Percentiles rank a stretch among this genome's conserved stretches.
Evolutionary conservation across 345 rosid species (phyloP).

Genomic region (Brassica nigra): DNA sequence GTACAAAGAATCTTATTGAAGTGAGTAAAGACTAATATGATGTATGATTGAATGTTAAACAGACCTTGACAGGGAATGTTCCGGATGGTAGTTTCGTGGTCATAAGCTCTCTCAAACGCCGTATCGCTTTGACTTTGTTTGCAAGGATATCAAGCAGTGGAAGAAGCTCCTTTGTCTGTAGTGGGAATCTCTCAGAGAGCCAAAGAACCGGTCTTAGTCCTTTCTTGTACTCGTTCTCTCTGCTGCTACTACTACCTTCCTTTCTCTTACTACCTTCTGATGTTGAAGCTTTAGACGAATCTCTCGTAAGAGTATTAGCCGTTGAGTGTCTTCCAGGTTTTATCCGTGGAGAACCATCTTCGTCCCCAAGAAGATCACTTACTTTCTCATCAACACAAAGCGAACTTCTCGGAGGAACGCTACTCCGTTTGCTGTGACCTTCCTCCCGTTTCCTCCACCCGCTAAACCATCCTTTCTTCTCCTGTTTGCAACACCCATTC

Average conservation of each 20-base stretch:
- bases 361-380: slow-evolving; percentile 76
- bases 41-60: slow-evolving; percentile 21
- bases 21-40: not conserved
- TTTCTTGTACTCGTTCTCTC: slow-evolving; percentile 92
- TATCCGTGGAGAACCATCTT: slow-evolving; percentile 44
- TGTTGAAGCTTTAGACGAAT: slow-evolving; percentile 43
- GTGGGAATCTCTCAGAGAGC: slow-evolving; percentile 90
- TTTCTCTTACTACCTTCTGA: slow-evolving; percentile 59
- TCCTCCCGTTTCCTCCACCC: slow-evolving; percentile 97
- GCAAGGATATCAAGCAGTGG: slow-evolving; percentile 98
- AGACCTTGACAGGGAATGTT: slow-evolving; percentile 96
- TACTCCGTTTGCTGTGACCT: slow-evolving; percentile 48
- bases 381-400: slow-evolving; percentile 87
- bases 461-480: slow-evolving; percentile 98
- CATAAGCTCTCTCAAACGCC: slow-evolving; percentile 91
- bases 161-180: slow-evolving; percentile 93
- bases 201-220: slow-evolving; percentile 95
- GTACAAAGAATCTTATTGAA: not conserved
- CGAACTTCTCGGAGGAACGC: slow-evolving; percentile 80
- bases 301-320: slow-evolving; percentile 60
- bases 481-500: slow-evolving; percentile 61
- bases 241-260: slow-evolving; percentile 55
- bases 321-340: slow-evolving; percentile 84
- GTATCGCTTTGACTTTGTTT: slow-evolving; percentile 97
- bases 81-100: slow-evolving; percentile 94